Evolutionary conservation across 768 basidiomycete genomes (phyloP).

Genomic region (Psilocybe tampanensis): DNA sequence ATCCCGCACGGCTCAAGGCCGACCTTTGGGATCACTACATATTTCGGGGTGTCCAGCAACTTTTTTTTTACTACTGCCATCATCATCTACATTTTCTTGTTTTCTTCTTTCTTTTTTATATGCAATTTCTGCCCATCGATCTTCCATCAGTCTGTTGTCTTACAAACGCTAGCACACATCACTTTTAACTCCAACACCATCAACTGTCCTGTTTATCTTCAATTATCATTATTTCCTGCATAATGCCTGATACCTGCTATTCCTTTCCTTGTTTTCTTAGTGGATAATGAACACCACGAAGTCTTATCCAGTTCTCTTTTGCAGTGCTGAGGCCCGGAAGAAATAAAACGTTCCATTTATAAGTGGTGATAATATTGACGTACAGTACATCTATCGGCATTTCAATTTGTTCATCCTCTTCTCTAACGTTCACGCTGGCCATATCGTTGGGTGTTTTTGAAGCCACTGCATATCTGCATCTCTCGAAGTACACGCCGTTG

Average conservation of each 20-base stretch:
- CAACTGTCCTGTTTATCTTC: conserved; percentile 6
- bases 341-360: neutral
- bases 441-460: too few relatives aligned
- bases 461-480: too few relatives aligned
- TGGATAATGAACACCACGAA: neutral
- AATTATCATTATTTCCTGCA: conserved; percentile 16
- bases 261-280: neutral
- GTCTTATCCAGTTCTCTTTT: neutral
- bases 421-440: too few relatives aligned
- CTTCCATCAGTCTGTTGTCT: neutral
- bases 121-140: neutral
- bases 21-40: conserved; percentile 15
- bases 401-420: too few relatives aligned
- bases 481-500: too few relatives aligned
- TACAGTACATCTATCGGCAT: too few relatives aligned
- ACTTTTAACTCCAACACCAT: conserved; percentile 1
- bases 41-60: conserved; percentile 11
- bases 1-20: conserved; percentile 24
- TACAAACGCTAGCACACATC: conserved; percentile 1
- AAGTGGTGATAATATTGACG: neutral
- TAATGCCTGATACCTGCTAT: conserved; percentile 2
- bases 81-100: conserved; percentile 14
- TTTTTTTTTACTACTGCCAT: conserved; percentile 3
- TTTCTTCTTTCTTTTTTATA: conserved; percentile 1
- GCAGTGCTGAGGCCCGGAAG: neutral